Percentiles rank a stretch among this genome's conserved stretches.
phyloP scores from a whole-genome alignment of 805 yeast genomes.

The Brettanomyces naardenensis region DNA sequence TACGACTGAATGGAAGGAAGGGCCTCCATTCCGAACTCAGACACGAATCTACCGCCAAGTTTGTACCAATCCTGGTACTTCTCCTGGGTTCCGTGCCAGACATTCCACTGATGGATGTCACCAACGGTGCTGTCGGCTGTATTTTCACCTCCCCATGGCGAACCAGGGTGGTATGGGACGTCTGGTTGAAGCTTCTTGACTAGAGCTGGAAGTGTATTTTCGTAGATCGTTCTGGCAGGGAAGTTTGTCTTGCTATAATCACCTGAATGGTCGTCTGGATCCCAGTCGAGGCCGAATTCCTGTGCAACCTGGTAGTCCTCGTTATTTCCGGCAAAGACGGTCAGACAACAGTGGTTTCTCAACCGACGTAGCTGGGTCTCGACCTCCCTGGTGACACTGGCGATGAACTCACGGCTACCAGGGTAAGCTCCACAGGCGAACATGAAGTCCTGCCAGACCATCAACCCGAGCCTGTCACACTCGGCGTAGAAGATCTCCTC shows the following conservation, averaged over 20 bases:
- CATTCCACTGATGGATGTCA: slow-evolving; percentile 49
- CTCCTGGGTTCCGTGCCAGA: slow-evolving; percentile 47
- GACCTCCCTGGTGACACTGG: slow-evolving; percentile 30
- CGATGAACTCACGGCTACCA: slow-evolving; percentile 28
- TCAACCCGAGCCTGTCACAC: slow-evolving; percentile 35
- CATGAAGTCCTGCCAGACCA: slow-evolving; percentile 53
- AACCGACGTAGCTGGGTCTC: slow-evolving; percentile 32
- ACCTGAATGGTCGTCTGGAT: slow-evolving; percentile 19
- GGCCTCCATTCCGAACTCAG: slow-evolving; percentile 49
- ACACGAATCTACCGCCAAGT: slow-evolving; percentile 40
- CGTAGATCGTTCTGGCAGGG: slow-evolving; percentile 39
- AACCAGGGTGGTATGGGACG: slow-evolving; percentile 37
- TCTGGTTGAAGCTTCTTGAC: slow-evolving; percentile 16
- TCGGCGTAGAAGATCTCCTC: slow-evolving; percentile 32
- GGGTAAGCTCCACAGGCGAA: slow-evolving; percentile 53
- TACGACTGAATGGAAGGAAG: slow-evolving; percentile 32
- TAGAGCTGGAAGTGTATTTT: slow-evolving; percentile 29
- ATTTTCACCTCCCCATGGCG: slow-evolving; percentile 38
- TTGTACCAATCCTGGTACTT: slow-evolving; percentile 41
- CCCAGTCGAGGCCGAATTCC: slow-evolving; percentile 24
- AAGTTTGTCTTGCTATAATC: slow-evolving; percentile 28
- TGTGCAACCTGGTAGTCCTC: slow-evolving; percentile 42
- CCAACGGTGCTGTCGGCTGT: slow-evolving; percentile 34
- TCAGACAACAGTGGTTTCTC: slow-evolving; percentile 33
- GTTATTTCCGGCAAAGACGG: slow-evolving; percentile 37